Percentiles rank a stretch among this genome's conserved stretches.
Evolutionary conservation across 192 early-diverging fungal genomes (phyloP).

Genomic region (Neocallimastix lanati): DNA sequence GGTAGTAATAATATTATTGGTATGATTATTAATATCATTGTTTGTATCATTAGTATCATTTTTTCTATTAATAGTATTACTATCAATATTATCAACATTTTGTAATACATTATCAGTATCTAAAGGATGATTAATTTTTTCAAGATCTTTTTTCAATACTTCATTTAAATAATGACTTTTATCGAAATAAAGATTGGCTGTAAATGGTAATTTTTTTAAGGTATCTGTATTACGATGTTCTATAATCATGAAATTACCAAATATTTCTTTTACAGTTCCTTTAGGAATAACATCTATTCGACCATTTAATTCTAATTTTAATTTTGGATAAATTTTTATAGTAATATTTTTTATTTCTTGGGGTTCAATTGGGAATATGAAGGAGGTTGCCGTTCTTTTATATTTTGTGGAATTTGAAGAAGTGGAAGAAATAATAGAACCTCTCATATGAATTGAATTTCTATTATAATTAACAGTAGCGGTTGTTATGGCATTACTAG

Average conservation of each 20-base stretch:
- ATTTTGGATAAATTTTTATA: too few species aligned
- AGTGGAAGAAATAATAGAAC: constrained; percentile 3
- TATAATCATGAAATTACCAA: not conserved
- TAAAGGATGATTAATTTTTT: not conserved
- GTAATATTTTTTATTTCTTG: too few species aligned
- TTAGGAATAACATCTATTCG: not conserved
- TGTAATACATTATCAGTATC: too few species aligned
- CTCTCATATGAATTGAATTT: not conserved
- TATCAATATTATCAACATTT: too few species aligned
- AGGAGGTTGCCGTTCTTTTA: constrained; percentile 33
- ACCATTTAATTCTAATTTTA: constrained; percentile 1
- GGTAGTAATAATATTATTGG: too few species aligned
- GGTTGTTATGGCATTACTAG: too few species aligned
- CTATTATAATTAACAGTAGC: too few species aligned
- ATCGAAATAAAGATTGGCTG: not conserved
- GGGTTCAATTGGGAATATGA: constrained; percentile 51
- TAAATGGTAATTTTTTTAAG: not conserved
- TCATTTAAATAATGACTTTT: too few species aligned
- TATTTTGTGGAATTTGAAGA: constrained; percentile 10
- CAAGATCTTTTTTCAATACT: not conserved
- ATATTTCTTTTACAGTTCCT: not conserved
- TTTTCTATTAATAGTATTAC: too few species aligned
- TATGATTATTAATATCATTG: too few species aligned
- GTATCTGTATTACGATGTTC: too few species aligned
- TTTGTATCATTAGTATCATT: too few species aligned